phyloP scores from a whole-genome alignment of 495 filamentous ascomycete species.

The Immersiella caudata region DNA sequence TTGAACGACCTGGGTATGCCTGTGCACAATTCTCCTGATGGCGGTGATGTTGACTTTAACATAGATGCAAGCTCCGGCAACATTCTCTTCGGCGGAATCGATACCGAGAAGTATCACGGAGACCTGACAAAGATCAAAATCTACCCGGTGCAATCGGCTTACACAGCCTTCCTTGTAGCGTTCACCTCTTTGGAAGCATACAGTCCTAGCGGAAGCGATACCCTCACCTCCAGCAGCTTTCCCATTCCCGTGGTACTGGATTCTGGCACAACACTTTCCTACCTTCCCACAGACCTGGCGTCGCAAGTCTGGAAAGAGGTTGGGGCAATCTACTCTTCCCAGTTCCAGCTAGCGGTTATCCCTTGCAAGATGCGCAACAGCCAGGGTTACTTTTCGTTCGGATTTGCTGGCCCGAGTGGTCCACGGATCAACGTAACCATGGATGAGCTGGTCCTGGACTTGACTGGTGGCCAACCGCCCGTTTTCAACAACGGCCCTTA shows the following conservation, averaged over 20 bases:
- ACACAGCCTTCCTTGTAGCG: constrained; percentile 71
- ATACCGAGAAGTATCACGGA: constrained; percentile 81
- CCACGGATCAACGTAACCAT: constrained; percentile 72
- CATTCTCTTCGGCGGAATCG: constrained; percentile 85
- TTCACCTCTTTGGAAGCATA: constrained; percentile 60
- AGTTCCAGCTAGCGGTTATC: constrained; percentile 60
- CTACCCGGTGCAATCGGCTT: constrained; percentile 46
- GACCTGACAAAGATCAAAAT: constrained; percentile 69
- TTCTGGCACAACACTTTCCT: constrained; percentile 84
- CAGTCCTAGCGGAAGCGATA: constrained; percentile 52
- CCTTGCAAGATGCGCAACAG: constrained; percentile 69
- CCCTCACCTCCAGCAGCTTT: constrained; percentile 54
- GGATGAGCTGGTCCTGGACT: constrained; percentile 74
- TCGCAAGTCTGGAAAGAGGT: constrained; percentile 69
- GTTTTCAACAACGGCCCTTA: constrained; percentile 47
- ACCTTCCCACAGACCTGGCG: constrained; percentile 73
- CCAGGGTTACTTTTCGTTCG: constrained; percentile 69
- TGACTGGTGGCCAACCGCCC: constrained; percentile 50
- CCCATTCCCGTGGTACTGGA: constrained; percentile 77
- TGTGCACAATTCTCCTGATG: background rate
- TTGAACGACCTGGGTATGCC: constrained; percentile 69
- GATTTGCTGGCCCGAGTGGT: constrained; percentile 63
- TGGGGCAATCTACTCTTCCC: constrained; percentile 56
- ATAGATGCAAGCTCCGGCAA: constrained; percentile 46
- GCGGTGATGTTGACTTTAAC: background rate